Evolutionary conservation across 345 rosid species (phyloP), one percentile per base, ranked within the genome.

Genomic region (Eucalyptus sp.): DNA sequence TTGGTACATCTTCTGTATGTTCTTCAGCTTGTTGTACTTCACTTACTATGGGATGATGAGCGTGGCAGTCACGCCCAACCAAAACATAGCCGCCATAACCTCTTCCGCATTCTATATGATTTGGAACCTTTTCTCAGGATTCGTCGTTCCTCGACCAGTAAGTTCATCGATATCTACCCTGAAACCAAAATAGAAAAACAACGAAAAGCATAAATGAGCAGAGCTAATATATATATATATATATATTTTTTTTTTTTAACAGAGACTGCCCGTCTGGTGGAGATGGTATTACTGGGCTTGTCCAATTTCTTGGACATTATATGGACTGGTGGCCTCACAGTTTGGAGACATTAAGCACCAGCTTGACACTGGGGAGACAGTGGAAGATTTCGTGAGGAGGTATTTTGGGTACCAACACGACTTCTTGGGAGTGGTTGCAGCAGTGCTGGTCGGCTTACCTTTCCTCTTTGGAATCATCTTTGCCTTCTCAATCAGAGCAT

Each of bases 231-330:
- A 33, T 33, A 33, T 33, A 33, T 33, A 33, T 33, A 33, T 33
- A 33, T 33, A 4, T 4, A 1, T 41, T 4, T 41, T n/a, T 71
- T 44, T 86, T 18, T 86, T 89, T 24, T 86, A 64, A 87, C 94
- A 95, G 96, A 93, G 95, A 90, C 89, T 94, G 49, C 96, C 96
- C 4, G 54, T 92, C 25, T 94, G 97, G 97, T 95, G 96, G 96
- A 94, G 95, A 91, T 95, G 97, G 96, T 94, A 94, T 90, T 94
- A 86, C 86, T 94, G 97, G 96, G n/a, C 68, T 11, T 93, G 94
- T 86, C 97, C 95, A 0, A 83, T 94, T 41, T 52, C 95, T 20
- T 95, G 95, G 95, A 93, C 94, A 24, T 48, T 95, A 76, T 94
- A 94, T 66, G 96, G 97, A 52, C 86, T 94, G 80, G 90, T 94